Percentiles rank a stretch among this genome's conserved stretches.
Conservation (phyloP, 108 stramenopile species). For the Schizochytrium sp. region DNA sequence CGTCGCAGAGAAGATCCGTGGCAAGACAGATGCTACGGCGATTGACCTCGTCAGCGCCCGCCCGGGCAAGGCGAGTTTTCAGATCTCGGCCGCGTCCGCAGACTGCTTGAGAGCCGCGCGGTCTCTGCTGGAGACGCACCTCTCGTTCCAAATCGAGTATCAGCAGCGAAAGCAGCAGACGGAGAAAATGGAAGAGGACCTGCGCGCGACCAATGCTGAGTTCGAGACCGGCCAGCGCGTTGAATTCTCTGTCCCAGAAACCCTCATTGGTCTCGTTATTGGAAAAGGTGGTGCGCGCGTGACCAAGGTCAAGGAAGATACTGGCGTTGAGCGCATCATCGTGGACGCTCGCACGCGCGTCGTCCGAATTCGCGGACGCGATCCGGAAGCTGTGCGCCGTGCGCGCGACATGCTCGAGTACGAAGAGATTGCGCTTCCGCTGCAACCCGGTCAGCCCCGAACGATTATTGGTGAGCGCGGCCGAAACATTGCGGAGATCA, state of each 20-base stretch:
- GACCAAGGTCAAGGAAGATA: constrained; percentile 5
- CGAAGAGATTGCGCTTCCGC: background rate
- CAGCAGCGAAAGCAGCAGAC: background rate
- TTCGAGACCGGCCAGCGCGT: background rate
- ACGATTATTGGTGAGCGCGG: background rate
- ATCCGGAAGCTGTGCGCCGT: background rate
- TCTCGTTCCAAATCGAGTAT: background rate
- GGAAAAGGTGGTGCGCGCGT: background rate
- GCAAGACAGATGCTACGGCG: background rate
- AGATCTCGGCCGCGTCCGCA: background rate
- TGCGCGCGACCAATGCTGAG: background rate
- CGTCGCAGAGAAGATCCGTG: background rate
- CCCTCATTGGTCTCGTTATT: background rate
- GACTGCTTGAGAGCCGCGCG: background rate
- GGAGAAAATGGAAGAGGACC: constrained; percentile 10
- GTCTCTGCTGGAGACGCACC: background rate
- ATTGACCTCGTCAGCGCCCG: background rate
- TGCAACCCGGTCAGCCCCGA: background rate
- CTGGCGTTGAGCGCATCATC: background rate
- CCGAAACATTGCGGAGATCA: background rate
- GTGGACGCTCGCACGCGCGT: background rate
- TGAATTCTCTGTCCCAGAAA: background rate
- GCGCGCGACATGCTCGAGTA: constrained; percentile 9
- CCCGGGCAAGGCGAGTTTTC: background rate
- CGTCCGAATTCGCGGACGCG: background rate